phyloP scores from a whole-genome alignment of 768 basidiomycete genomes.

The Leccinellum rugosiceps region DNA sequence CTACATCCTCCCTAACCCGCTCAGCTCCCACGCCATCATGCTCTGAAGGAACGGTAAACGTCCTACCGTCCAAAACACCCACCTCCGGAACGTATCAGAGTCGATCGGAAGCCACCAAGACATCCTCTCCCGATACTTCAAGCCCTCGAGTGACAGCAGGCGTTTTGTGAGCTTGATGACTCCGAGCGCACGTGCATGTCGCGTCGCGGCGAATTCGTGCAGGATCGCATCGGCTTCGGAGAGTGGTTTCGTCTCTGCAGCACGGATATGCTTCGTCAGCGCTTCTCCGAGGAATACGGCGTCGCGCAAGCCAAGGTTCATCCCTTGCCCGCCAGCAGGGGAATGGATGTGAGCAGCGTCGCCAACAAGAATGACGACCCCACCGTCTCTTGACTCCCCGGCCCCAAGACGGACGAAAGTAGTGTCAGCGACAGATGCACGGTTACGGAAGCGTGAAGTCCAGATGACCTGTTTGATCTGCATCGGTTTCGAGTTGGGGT shows the following conservation, averaged over 20 bases:
- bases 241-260: slow-evolving; percentile 3
- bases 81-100: slow-evolving; percentile 25
- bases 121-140: slow-evolving; percentile 16
- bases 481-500: slow-evolving; percentile 27
- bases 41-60: slow-evolving; percentile 15
- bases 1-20: slow-evolving; percentile 23
- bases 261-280: slow-evolving; percentile 35
- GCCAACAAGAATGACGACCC: slow-evolving; percentile 32
- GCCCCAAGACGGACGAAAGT: slow-evolving; percentile 32
- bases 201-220: slow-evolving; percentile 32
- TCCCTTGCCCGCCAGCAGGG: slow-evolving; percentile 53
- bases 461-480: slow-evolving; percentile 38
- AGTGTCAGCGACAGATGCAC: slow-evolving; percentile 41
- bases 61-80: slow-evolving; percentile 21
- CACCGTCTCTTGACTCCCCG: slow-evolving; percentile 9
- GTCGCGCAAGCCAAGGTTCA: slow-evolving; percentile 60
- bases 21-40: slow-evolving; percentile 17
- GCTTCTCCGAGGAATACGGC: slow-evolving; percentile 45
- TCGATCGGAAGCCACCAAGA: slow-evolving; percentile 27
- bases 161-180: slow-evolving; percentile 42
- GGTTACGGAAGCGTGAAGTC: slow-evolving; percentile 47
- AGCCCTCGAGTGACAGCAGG: slow-evolving; percentile 25
- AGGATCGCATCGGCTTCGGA: slow-evolving; percentile 32
- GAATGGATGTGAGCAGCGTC: slow-evolving; percentile 56
- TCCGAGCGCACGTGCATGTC: slow-evolving; percentile 39